phyloP scores from a whole-genome alignment of 371 early-diverging fungal genomes.

The Actinomortierella ambigua region DNA sequence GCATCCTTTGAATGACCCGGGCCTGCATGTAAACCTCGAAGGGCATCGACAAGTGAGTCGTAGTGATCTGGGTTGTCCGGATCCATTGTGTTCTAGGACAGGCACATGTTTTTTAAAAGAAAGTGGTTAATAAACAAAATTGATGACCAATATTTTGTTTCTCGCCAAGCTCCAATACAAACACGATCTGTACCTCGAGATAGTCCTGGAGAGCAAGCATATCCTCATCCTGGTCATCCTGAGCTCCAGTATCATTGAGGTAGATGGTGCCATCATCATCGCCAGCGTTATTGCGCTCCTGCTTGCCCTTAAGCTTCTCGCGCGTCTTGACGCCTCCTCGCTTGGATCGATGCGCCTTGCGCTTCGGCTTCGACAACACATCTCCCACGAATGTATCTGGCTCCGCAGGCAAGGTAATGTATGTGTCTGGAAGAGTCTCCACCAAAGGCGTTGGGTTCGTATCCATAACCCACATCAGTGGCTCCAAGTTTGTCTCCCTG shows the following conservation, averaged over 20 bases:
- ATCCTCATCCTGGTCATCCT: slow-evolving; percentile 34
- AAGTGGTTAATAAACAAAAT: neutral
- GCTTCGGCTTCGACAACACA: slow-evolving; percentile 35
- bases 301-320: slow-evolving; percentile 17
- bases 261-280: slow-evolving; percentile 37
- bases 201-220: slow-evolving; percentile 28
- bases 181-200: slow-evolving; percentile 15
- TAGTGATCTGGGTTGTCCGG: slow-evolving; percentile 12
- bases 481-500: neutral
- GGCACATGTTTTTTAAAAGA: neutral
- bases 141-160: no score
- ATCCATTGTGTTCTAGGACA: slow-evolving; percentile 24
- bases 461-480: slow-evolving; percentile 29
- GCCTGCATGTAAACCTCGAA: slow-evolving; percentile 23
- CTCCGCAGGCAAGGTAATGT: slow-evolving; percentile 2
- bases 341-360: slow-evolving; percentile 44
- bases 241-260: slow-evolving; percentile 23
- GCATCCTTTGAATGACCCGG: slow-evolving; percentile 23
- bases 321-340: slow-evolving; percentile 35
- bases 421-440: neutral
- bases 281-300: slow-evolving; percentile 19
- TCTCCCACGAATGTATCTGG: neutral
- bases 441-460: slow-evolving; percentile 3
- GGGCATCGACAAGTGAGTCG: slow-evolving; percentile 22
- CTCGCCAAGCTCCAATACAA: no score